phyloP scores from a whole-genome alignment of 331 rosid genomes.

The Pyracantha coccinea region DNA sequence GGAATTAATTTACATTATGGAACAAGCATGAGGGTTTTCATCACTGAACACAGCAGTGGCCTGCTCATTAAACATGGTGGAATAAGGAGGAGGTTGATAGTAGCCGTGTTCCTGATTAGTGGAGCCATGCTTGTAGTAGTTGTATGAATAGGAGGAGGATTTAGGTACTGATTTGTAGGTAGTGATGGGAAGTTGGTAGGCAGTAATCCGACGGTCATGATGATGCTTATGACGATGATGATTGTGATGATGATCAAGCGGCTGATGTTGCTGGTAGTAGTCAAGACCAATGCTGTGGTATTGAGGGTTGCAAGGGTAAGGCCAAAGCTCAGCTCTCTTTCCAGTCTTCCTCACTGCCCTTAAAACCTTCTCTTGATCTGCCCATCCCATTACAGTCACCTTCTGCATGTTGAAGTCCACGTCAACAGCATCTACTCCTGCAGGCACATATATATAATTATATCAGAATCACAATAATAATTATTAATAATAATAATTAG shows the following conservation, averaged over 20 bases:
- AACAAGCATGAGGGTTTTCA: constrained; percentile 68
- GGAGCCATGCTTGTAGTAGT: constrained; percentile 32
- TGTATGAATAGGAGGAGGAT: constrained; percentile 23
- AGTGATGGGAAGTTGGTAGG: background rate
- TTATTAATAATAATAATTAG: no score
- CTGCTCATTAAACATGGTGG: constrained; percentile 28
- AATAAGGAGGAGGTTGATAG: constrained; percentile 30
- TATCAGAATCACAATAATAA: background rate
- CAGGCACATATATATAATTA: background rate
- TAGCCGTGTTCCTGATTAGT: constrained; percentile 26
- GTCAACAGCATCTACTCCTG: constrained; percentile 62
- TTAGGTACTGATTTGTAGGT: constrained; percentile 7
- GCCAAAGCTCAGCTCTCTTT: constrained; percentile 65
- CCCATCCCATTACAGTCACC: constrained; percentile 83
- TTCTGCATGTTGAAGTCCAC: constrained; percentile 56
- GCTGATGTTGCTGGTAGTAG: constrained; percentile 19
- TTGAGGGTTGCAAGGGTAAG: constrained; percentile 55
- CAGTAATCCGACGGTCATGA: background rate
- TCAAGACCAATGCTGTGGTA: constrained; percentile 24
- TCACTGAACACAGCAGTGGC: constrained; percentile 51
- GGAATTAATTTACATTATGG: constrained; percentile 36
- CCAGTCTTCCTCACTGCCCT: constrained; percentile 56
- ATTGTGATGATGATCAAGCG: background rate
- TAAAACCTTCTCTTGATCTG: constrained; percentile 44
- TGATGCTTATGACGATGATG: background rate